Evolutionary conservation across 228 moss, liverwort and hornwort genomes (phyloP).

Genomic region (Sphagnum magellanicum): DNA sequence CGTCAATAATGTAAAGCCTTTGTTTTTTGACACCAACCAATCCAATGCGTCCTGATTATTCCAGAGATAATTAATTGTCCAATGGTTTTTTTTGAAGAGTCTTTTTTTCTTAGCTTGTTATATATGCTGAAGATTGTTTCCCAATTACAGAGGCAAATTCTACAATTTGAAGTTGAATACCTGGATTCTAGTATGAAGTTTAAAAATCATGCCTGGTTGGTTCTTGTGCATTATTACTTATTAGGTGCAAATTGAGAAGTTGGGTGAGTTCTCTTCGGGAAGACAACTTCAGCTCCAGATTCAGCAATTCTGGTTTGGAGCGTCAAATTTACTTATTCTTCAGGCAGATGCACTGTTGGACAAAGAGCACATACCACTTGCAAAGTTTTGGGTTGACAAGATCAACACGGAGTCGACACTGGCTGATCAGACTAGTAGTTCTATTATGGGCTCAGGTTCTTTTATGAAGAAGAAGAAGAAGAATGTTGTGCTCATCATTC

Average conservation of each 20-base stretch:
- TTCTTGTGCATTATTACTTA: no score
- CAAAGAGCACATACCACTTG: conserved; percentile 43
- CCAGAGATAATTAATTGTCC: no score
- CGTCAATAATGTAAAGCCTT: conserved; percentile 16
- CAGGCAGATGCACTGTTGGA: conserved; percentile 54
- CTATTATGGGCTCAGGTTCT: conserved; percentile 8
- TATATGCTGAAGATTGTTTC: no score
- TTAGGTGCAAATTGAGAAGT: conserved; percentile 48
- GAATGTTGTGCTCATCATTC: conserved; percentile 41
- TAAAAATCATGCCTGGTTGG: no score
- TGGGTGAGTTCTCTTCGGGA: conserved; percentile 55
- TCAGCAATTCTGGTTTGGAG: conserved; percentile 26
- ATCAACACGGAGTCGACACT: conserved; percentile 16
- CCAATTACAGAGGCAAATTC: no score
- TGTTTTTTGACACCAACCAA: background rate
- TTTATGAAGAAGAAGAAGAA: conserved; percentile 14
- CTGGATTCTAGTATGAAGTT: no score
- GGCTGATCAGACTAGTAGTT: conserved; percentile 1
- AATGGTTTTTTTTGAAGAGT: no score
- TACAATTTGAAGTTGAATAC: no score
- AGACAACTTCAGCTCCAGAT: conserved; percentile 41
- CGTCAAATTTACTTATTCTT: conserved; percentile 28
- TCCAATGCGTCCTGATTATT: no score
- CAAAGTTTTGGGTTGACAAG: conserved; percentile 47
- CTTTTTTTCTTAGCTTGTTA: no score